A percentile compares a stretch with the other conserved stretches of the same genome.
Evolutionary conservation across 441 rosid species (phyloP).

Genomic region (Populus hybrid): DNA sequence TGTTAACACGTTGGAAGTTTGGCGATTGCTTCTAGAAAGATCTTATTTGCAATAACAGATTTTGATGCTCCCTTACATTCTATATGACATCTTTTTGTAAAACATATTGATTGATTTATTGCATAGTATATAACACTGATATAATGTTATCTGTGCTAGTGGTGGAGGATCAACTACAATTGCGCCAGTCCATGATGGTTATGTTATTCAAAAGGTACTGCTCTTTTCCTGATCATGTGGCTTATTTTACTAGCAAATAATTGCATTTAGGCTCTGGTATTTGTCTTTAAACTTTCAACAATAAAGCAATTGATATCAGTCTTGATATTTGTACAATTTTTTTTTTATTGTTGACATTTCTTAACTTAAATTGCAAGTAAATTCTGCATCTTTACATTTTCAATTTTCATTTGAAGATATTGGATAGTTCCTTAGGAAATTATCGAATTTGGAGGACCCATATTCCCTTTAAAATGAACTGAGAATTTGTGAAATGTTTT

Average conservation of each 20-base stretch:
- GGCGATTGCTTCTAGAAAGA: neutral
- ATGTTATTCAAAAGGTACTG: conserved; percentile 95
- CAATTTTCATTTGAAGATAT: neutral
- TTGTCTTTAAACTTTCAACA: neutral
- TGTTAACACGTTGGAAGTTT: neutral
- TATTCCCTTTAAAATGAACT: neutral
- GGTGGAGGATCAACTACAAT: conserved; percentile 99
- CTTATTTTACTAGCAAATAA: neutral
- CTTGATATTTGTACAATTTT: no score
- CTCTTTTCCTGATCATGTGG: conserved; percentile 7
- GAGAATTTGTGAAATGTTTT: neutral
- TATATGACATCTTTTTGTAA: neutral
- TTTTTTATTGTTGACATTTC: neutral
- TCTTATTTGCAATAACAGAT: neutral
- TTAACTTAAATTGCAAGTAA: neutral
- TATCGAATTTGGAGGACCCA: neutral
- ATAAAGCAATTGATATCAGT: neutral
- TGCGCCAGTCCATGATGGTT: conserved; percentile 98
- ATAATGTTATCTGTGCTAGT: conserved; percentile 34
- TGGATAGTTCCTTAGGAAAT: neutral
- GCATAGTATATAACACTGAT: neutral
- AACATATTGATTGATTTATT: neutral
- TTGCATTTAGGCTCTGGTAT: neutral
- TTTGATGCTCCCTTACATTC: neutral
- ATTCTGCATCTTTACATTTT: neutral